Base-by-base conservation (phyloP, 345 rosid species). In the Pugionium cornutum region DNA sequence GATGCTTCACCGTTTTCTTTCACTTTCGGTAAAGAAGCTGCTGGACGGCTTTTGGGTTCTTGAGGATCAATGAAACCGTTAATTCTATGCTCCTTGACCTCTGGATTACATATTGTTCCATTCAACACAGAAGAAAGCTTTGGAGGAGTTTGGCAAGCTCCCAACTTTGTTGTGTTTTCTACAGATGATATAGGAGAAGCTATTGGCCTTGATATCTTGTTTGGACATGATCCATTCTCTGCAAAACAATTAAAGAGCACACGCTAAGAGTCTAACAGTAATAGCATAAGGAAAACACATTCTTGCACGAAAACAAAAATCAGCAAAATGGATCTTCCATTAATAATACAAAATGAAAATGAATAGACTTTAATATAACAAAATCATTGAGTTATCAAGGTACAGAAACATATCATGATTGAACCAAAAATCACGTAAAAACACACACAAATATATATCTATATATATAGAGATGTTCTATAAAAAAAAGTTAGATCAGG, bases 111-210 rank as follows among this genome's bases (percentile, higher is more conserved):
- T 44, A 64, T 62, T 39, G 70, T 25, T 49, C 73, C 77, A 8
- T 62, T 76, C 47, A 66, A 31, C 59, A 59, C 81, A 30, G 83
- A 53, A 49, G 44, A 35, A 67, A 46, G 29, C 8, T 64, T 64
- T 7, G 43, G 36, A 50, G 72, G 51, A 72, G 76, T 69, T 72
- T 76, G 77, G 64, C 41, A 48, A 39, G 64, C 39, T 35, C 69
- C 83, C 70, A 66, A 54, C 44, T 72, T 73, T 69, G 50, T 78
- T 73, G 86, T 89, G 42, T 85, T 83, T 72, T 80, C 78, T 45
- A 50, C 27, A n/a, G 77, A 76, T 56, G 80, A 61, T 33, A 67
- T 41, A 53, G 55, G 79, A 70, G 69, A 76, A 60, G 50, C 53
- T 53, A 50, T 40, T 32, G 68, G 65, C 75, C 28, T 75, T n/a